These are phyloP conservation scores for Fraxinus anomala DNA, from an alignment of 257 asterid genomes.

Conservation along the genomic window DNA sequence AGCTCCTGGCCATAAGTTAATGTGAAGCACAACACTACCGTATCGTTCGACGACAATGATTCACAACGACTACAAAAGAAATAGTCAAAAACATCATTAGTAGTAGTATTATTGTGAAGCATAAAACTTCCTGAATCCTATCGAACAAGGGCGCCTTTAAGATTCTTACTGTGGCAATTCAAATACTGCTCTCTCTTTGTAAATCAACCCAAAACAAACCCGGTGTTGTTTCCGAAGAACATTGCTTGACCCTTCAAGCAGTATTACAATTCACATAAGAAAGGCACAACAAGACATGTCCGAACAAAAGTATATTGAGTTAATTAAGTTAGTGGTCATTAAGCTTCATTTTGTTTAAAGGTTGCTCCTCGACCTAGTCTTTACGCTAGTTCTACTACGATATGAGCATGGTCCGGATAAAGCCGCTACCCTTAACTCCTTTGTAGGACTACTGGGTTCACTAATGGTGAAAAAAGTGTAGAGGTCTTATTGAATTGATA, in stretches of 20 bases:
- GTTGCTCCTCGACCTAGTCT: not conserved
- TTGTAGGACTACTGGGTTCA: no score
- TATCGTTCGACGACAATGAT: slow-evolving; percentile 27
- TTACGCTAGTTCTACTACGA: not conserved
- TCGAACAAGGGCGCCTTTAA: not conserved
- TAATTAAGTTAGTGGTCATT: not conserved
- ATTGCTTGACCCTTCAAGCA: slow-evolving; percentile 38
- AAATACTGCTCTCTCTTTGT: slow-evolving; percentile 14
- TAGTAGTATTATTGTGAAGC: not conserved
- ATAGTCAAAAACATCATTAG: not conserved
- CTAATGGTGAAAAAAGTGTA: no score
- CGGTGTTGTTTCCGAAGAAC: slow-evolving; percentile 34
- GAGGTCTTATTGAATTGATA: not conserved
- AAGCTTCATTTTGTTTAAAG: no score
- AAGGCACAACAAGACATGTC: not conserved
- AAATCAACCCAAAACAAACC: slow-evolving; percentile 20
- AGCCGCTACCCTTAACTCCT: not conserved
- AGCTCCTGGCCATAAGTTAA: not conserved
- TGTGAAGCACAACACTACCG: slow-evolving; percentile 41
- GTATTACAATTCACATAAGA: not conserved
- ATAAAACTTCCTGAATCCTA: not conserved
- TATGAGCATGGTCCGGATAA: not conserved
- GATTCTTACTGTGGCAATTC: slow-evolving; percentile 8
- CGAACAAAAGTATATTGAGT: not conserved
- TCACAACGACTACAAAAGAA: slow-evolving; percentile 33